Percentiles rank a stretch among this genome's conserved stretches.
Conservation (phyloP, 495 filamentous ascomycete species). For the Aspergillus egyptiacus region DNA sequence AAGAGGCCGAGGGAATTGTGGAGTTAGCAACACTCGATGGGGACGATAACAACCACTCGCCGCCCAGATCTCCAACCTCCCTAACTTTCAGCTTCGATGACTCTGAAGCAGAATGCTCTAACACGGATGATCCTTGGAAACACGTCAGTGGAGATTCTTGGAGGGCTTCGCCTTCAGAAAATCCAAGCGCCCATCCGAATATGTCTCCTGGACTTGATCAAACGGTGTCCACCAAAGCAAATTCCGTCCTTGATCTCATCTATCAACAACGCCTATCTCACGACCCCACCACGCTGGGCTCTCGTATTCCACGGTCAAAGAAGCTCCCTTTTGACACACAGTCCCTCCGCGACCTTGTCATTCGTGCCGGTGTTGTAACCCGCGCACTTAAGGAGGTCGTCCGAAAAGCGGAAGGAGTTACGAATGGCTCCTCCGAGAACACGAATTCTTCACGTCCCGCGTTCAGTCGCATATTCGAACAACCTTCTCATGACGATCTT, state of each 20-base stretch:
- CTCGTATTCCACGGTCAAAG: conserved; percentile 48
- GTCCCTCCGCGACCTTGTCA: conserved; percentile 79
- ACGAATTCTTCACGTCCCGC: conserved; percentile 32
- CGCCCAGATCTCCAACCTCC: conserved; percentile 47
- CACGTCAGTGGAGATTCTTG: conserved; percentile 34
- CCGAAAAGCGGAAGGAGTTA: conserved; percentile 69
- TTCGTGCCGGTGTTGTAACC: conserved; percentile 71
- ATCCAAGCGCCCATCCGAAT: conserved; percentile 15
- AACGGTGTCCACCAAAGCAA: conserved; percentile 56
- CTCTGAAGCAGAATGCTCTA: conserved; percentile 54
- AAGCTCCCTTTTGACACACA: conserved; percentile 91
- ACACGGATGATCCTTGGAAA: conserved; percentile 28
- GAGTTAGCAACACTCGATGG: conserved; percentile 79
- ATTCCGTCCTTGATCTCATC: conserved; percentile 78
- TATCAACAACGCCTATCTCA: conserved; percentile 57
- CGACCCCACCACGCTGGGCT: conserved; percentile 39
- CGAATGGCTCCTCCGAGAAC: conserved; percentile 49
- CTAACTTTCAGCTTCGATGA: conserved; percentile 51
- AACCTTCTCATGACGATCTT: conserved; percentile 32
- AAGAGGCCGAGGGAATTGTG: conserved; percentile 84
- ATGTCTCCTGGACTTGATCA: conserved; percentile 20
- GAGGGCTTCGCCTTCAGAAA: conserved; percentile 24
- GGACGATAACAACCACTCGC: conserved; percentile 50
- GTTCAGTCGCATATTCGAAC: conserved; percentile 43
- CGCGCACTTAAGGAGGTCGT: conserved; percentile 69